These are phyloP conservation scores for Hirschioporus abietinus DNA, from an alignment of 768 basidiomycete species.

Conservation along the genomic window DNA sequence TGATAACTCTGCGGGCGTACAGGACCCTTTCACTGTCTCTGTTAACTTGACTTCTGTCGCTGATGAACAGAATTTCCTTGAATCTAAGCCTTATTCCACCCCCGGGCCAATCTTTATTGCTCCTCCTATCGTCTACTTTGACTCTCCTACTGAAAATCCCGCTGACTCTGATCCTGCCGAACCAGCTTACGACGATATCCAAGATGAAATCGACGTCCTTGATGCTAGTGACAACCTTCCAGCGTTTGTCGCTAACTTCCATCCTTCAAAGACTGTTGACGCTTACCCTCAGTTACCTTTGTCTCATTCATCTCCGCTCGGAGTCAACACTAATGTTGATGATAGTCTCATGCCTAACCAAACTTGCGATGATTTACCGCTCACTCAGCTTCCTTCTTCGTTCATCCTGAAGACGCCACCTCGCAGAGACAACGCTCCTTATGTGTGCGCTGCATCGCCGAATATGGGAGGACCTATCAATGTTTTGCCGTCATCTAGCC, in stretches of 20 bases:
- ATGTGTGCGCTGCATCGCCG: background rate
- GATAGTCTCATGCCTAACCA: background rate
- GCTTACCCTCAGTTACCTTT: background rate
- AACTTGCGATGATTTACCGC: background rate
- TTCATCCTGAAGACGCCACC: background rate
- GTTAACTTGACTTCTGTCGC: background rate
- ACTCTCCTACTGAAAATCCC: slow-evolving; percentile 48
- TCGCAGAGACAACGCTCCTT: background rate
- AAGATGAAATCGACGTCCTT: slow-evolving; percentile 57
- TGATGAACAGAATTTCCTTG: background rate
- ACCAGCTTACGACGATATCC: slow-evolving; percentile 34
- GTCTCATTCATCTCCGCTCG: background rate
- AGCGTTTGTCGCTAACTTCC: background rate
- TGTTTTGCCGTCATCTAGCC: background rate
- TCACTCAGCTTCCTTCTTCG: background rate
- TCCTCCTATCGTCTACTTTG: slow-evolving; percentile 39
- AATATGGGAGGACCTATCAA: background rate
- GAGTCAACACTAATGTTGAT: background rate
- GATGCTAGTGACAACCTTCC: slow-evolving; percentile 12
- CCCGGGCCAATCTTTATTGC: slow-evolving; percentile 40
- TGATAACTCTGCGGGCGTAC: background rate
- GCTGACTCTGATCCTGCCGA: slow-evolving; percentile 33
- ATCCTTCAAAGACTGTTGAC: background rate
- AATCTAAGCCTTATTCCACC: slow-evolving; percentile 18
- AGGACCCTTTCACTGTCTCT: too few relatives aligned